Conservation (phyloP, 2,329 filamentous ascomycete species). For the Boeremia exigua region DNA sequence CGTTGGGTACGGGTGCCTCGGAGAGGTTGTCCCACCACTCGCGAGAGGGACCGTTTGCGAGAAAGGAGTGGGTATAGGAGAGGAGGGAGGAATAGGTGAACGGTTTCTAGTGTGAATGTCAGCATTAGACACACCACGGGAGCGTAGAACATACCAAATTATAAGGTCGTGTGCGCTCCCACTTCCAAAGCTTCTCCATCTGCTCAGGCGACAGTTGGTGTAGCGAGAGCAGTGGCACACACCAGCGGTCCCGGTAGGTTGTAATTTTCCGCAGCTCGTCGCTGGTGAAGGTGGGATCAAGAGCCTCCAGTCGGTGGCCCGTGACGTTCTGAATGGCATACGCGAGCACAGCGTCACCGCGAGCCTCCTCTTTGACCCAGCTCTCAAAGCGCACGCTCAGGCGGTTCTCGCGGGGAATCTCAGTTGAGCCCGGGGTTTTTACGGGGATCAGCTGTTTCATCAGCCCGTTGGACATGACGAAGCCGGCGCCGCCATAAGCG, state of each 20-base stretch:
- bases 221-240: slow-evolving; percentile 50
- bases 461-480: slow-evolving; percentile 57
- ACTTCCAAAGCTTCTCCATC: slow-evolving; percentile 59
- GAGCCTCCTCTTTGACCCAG: slow-evolving; percentile 53
- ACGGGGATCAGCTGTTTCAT: slow-evolving; percentile 56
- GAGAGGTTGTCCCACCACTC: slow-evolving; percentile 48
- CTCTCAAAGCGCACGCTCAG: slow-evolving; percentile 41
- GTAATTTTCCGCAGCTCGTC: slow-evolving; percentile 58
- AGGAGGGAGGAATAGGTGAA: slow-evolving; percentile 47
- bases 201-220: slow-evolving; percentile 52
- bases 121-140: not conserved
- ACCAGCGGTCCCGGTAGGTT: slow-evolving; percentile 51
- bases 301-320: slow-evolving; percentile 45
- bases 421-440: slow-evolving; percentile 30
- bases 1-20: slow-evolving; percentile 40
- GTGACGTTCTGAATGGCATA: slow-evolving; percentile 48
- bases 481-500: slow-evolving; percentile 54
- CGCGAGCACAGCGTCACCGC: slow-evolving; percentile 49
- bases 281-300: slow-evolving; percentile 48
- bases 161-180: slow-evolving; percentile 49
- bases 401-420: slow-evolving; percentile 39
- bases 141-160: slow-evolving; percentile 31
- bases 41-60: slow-evolving; percentile 37
- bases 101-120: slow-evolving; percentile 33
- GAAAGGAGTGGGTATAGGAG: slow-evolving; percentile 45